Percentiles rank a stretch among this genome's conserved stretches.
Conservation (phyloP, 495 filamentous ascomycete genomes). For the Trichocladium antarcticum region DNA sequence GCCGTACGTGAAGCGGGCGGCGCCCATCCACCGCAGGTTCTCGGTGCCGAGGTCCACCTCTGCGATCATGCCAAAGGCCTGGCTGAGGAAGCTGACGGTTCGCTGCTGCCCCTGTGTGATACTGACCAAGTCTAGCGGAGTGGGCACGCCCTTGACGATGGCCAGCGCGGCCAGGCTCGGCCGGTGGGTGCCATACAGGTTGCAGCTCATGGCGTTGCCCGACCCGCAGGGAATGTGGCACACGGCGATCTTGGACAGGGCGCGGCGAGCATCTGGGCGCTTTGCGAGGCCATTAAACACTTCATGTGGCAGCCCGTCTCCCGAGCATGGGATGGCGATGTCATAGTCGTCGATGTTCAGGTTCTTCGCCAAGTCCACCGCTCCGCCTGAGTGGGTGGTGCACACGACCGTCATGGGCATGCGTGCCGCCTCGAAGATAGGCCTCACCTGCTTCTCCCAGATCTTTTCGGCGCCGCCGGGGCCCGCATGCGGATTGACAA, state of each 20-base stretch:
- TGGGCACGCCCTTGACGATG: constrained; percentile 74
- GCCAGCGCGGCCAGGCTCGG: constrained; percentile 65
- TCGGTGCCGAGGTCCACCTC: constrained; percentile 85
- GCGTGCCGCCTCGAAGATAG: constrained; percentile 71
- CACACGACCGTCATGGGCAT: constrained; percentile 66
- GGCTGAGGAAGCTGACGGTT: constrained; percentile 79
- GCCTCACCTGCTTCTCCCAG: constrained; percentile 65
- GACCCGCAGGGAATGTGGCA: constrained; percentile 85
- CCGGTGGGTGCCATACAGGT: constrained; percentile 70
- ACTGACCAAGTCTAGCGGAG: constrained; percentile 73
- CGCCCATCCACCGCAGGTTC: constrained; percentile 84
- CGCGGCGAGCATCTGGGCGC: constrained; percentile 59
- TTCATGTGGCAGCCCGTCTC: constrained; percentile 85
- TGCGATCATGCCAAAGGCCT: constrained; percentile 81
- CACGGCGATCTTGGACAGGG: constrained; percentile 69
- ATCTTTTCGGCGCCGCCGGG: constrained; percentile 63
- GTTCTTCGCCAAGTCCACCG: constrained; percentile 62
- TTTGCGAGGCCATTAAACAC: constrained; percentile 86
- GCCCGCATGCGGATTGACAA: constrained; percentile 86
- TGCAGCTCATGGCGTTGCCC: constrained; percentile 89
- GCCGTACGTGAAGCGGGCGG: constrained; percentile 71
- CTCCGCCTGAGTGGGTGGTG: constrained; percentile 66
- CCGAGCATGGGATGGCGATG: constrained; percentile 77
- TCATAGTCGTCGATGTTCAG: constrained; percentile 75
- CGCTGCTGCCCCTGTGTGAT: constrained; percentile 68